These are phyloP conservation scores for Centrapalus pauciflorus DNA, from an alignment of 129 eudicot species.

Conservation along the genomic window DNA sequence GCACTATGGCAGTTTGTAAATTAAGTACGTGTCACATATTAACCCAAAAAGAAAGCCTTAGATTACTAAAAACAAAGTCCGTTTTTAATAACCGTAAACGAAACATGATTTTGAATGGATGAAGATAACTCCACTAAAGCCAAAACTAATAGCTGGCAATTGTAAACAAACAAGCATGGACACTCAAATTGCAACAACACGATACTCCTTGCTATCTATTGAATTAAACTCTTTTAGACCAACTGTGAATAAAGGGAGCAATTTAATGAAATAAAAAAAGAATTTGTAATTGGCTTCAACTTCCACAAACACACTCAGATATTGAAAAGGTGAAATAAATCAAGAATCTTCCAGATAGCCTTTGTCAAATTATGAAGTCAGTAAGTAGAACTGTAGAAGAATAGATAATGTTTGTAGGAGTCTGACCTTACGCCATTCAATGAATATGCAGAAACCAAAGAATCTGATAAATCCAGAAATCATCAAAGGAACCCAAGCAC, in stretches of 20 bases:
- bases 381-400: background rate
- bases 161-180: no score
- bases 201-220: background rate
- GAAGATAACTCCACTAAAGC: no score
- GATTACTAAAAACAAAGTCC: no score
- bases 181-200: slow-evolving; percentile 5
- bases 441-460: no score
- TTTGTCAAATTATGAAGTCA: slow-evolving; percentile 26
- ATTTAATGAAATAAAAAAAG: no score
- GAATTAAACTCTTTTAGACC: background rate
- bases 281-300: slow-evolving; percentile 5
- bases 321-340: background rate
- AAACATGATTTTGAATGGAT: no score
- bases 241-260: background rate
- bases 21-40: no score
- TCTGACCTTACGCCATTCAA: slow-evolving; percentile 48
- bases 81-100: no score
- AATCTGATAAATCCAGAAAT: slow-evolving; percentile 46
- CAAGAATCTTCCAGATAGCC: slow-evolving; percentile 24
- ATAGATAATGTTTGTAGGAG: slow-evolving; percentile 12
- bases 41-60: no score
- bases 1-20: no score
- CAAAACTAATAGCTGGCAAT: no score
- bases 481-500: slow-evolving; percentile 29
- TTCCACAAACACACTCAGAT: slow-evolving; percentile 14